phyloP scores from a whole-genome alignment of 164 flowering plant genomes.

The Kalanchoe fedtschenkoi region DNA sequence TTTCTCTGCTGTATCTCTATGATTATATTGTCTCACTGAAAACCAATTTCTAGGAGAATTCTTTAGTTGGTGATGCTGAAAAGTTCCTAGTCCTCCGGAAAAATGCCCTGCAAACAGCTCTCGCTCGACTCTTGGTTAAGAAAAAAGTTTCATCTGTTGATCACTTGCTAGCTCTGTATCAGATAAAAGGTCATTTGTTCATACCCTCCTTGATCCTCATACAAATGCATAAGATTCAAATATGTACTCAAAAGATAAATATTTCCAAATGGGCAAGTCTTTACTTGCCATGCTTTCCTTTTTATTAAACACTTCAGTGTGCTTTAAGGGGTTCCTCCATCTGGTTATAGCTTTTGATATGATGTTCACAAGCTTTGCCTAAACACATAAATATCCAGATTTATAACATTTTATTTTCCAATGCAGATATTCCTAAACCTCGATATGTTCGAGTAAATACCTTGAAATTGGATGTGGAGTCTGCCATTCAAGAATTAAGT shows the following conservation, averaged over 20 bases:
- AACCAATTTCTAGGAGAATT: constrained; percentile 32
- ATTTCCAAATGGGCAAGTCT: not conserved
- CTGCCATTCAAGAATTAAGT: constrained; percentile 45
- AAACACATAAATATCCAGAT: not conserved
- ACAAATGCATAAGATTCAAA: not conserved
- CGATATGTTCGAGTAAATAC: constrained; percentile 86
- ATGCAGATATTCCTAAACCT: constrained; percentile 55
- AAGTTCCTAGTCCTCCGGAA: constrained; percentile 43
- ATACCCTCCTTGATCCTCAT: not conserved
- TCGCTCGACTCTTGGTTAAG: constrained; percentile 40
- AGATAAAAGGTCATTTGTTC: constrained; percentile 41
- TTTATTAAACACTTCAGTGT: not conserved
- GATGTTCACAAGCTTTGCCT: not conserved
- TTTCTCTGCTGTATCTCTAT: not conserved
- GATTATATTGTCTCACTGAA: not conserved
- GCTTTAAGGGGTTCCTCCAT: not conserved
- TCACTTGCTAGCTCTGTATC: constrained; percentile 37
- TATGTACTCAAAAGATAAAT: not conserved
- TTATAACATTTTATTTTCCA: constrained; percentile 9
- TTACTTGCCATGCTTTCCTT: not conserved
- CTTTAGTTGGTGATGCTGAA: constrained; percentile 65
- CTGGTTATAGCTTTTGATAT: not conserved
- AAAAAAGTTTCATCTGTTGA: constrained; percentile 45
- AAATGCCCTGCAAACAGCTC: constrained; percentile 43
- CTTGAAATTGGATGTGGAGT: constrained; percentile 52